Evolutionary conservation across 306 rosid genomes (phyloP).

Genomic region (Quercus wislizeni): DNA sequence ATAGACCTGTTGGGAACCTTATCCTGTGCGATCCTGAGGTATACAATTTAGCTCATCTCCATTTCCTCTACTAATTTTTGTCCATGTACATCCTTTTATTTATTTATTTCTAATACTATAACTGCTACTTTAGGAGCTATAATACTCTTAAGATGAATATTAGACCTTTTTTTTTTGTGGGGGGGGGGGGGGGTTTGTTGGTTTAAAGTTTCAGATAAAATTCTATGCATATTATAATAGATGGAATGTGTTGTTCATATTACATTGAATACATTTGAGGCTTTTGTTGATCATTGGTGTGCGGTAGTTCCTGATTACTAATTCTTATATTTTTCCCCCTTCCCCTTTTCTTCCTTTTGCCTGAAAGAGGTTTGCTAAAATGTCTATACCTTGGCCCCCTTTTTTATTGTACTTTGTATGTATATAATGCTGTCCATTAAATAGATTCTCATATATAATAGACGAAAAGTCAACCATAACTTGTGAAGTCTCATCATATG

Average conservation of each 20-base stretch:
- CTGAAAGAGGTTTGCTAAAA: neutral
- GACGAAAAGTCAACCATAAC: neutral
- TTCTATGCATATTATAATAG: neutral
- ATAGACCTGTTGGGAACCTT: slow-evolving; percentile 28
- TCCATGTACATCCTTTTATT: neutral
- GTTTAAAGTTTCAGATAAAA: neutral
- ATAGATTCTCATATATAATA: neutral
- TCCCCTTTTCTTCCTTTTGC: too few relatives aligned
- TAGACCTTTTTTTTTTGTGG: neutral
- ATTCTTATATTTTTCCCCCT: too few relatives aligned
- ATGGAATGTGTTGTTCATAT: neutral
- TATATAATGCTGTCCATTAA: neutral
- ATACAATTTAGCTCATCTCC: slow-evolving; percentile 17
- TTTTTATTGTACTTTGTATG: neutral
- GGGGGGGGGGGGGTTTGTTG: too few relatives aligned
- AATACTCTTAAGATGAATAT: neutral
- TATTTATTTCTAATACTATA: neutral
- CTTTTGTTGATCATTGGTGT: too few relatives aligned
- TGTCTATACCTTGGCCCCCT: neutral
- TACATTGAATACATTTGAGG: too few relatives aligned
- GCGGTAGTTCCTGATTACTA: too few relatives aligned
- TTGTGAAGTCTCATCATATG: neutral
- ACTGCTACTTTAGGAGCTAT: neutral
- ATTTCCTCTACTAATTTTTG: neutral
- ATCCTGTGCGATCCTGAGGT: slow-evolving; percentile 41